Evolutionary conservation across 2,329 filamentous ascomycete species (phyloP), one percentile per base, ranked within the genome.

Genomic region (Hypoxylon sp.): DNA sequence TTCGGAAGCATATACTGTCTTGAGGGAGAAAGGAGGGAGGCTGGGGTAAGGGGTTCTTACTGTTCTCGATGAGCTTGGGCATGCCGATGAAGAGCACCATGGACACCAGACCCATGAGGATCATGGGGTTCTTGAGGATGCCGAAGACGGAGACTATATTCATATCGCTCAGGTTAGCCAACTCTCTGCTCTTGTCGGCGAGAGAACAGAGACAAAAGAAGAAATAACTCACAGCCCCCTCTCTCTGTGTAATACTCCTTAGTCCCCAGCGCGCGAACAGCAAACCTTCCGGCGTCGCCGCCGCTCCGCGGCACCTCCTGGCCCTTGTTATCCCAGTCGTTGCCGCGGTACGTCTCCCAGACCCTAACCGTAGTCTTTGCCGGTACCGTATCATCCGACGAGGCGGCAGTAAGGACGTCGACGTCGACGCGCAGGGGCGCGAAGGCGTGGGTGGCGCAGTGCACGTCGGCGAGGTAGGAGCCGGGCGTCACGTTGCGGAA

Each of bases 51-150:
- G 18, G 56, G 11, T 5, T 84, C 91, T 62, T 85, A 97, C 93
- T 97, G 73, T 95, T 97, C 48, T 98, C 93, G 79, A 98, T 87
- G 53, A 99, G 76, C 75, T 97, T 95, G 11, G 95, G 95, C 90
- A 98, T 91, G 65, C 93, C 93, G 69, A 98, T 83, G 62, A 97
- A 92, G 65, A 97, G 80, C 4, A 79, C 88, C 79, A 97, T 86
- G 60, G 88, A 92, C 33, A 95, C 87, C 27, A 96, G 77, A 3
- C 89, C 92, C 80, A 99, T 89, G 59, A 99, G 83, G 63, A 98
- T 97, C 92, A 98, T 98, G 3, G 95, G 95, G 72, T 91, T 97
- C 80, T 95, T 95, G 69, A 97, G 81, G 53, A 97, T 87, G 56
- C 84, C 85, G 55, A 97, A 71, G n/a, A 93, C 82, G 15, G 88